These are phyloP conservation scores for Macrocybe gigantea DNA, from an alignment of 768 basidiomycete genomes.

Conservation along the genomic window DNA sequence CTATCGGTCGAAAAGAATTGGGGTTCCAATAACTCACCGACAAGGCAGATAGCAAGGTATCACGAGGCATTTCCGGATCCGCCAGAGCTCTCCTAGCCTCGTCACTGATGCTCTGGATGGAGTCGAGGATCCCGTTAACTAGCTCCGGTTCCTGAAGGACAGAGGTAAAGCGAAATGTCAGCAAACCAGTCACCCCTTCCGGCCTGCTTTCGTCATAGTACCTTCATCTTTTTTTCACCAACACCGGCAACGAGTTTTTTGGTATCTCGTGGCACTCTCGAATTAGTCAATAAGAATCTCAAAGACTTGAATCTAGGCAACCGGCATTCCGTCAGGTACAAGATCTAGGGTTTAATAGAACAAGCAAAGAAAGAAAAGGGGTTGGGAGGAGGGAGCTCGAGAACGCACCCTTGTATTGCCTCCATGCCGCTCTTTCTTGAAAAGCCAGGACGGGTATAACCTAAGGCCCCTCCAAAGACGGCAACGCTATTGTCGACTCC, in stretches of 20 bases:
- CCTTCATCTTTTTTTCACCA: constrained; percentile 57
- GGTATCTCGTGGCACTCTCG: constrained; percentile 89
- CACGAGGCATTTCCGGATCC: constrained; percentile 66
- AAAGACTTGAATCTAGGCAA: constrained; percentile 78
- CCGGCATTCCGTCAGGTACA: constrained; percentile 9
- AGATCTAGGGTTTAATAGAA: neutral
- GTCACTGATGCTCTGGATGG: constrained; percentile 83
- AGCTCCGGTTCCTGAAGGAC: constrained; percentile 70
- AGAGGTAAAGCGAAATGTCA: constrained; percentile 4
- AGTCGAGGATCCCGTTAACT: constrained; percentile 68
- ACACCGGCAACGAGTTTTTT: constrained; percentile 94
- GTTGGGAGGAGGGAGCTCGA: constrained; percentile 2
- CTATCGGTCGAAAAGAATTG: constrained; percentile 2
- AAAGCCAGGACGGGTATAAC: constrained; percentile 80
- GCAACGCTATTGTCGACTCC: constrained; percentile 96
- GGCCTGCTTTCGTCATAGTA: constrained; percentile 14
- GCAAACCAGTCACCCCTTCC: constrained; percentile 2
- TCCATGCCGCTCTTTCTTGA: constrained; percentile 80
- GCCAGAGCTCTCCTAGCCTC: constrained; percentile 72
- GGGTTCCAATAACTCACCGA: constrained; percentile 45
- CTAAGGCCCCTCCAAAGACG: constrained; percentile 87
- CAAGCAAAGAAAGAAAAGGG: no score
- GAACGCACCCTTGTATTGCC: constrained; percentile 71
- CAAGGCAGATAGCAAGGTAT: constrained; percentile 56
- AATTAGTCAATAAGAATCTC: constrained; percentile 87